These are phyloP conservation scores for Geotrichum candidum DNA, from an alignment of 1,139 yeast species.

Conservation along the genomic window DNA sequence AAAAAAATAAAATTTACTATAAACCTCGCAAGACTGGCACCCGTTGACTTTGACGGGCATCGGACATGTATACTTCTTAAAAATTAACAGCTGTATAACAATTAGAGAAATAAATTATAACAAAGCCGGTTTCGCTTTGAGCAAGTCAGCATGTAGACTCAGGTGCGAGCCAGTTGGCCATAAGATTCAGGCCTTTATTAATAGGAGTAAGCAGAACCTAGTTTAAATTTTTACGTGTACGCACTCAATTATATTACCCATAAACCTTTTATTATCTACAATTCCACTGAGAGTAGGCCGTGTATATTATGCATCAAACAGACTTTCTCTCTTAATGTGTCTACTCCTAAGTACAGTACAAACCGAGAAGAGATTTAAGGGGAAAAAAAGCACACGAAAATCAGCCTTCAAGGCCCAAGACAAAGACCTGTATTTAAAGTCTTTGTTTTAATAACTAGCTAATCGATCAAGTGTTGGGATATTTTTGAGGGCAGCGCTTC, in stretches of 20 bases:
- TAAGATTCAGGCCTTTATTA: no score
- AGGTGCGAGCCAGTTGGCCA: neutral
- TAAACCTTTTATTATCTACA: neutral
- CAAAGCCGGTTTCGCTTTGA: no score
- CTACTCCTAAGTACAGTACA: no score
- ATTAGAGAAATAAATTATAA: no score
- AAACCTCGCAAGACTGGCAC: neutral
- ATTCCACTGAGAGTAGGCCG: neutral
- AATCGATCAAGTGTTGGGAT: neutral
- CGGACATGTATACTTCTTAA: neutral
- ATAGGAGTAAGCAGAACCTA: neutral
- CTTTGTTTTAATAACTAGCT: neutral
- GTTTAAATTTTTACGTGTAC: neutral
- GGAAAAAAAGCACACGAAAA: no score
- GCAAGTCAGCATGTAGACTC: neutral
- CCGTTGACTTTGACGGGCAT: neutral
- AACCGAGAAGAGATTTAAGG: no score
- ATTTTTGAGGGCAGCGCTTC: neutral
- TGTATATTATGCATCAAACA: neutral
- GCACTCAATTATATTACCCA: neutral
- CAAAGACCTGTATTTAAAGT: no score
- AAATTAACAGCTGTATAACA: no score
- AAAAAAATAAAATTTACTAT: neutral
- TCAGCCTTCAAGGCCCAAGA: no score
- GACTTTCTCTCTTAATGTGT: neutral